A percentile compares a stretch with the other conserved stretches of the same genome.
phyloP scores from a whole-genome alignment of 352 stramenopile genomes.

The Halophytophthora polymorphica region DNA sequence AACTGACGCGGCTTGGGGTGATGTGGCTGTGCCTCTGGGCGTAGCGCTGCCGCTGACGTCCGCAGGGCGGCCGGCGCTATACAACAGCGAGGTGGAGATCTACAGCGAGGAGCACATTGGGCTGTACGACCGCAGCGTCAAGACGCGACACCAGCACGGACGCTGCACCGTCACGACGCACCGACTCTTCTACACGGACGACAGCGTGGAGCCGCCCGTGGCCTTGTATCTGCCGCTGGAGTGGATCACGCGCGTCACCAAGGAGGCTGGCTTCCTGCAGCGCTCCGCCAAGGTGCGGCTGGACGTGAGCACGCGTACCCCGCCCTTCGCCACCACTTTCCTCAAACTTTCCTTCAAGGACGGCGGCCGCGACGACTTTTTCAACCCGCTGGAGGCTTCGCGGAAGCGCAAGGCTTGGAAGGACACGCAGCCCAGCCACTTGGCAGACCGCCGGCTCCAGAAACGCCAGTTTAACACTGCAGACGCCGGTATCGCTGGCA shows the following conservation, averaged over 20 bases:
- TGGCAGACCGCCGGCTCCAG: slow-evolving; percentile 68
- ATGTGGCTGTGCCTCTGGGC: neutral
- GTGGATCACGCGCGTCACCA: slow-evolving; percentile 65
- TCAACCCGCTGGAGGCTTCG: slow-evolving; percentile 64
- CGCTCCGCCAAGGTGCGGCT: slow-evolving; percentile 83
- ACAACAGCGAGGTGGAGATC: slow-evolving; percentile 83
- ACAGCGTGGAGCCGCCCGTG: slow-evolving; percentile 42
- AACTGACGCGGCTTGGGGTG: neutral
- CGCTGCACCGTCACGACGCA: slow-evolving; percentile 83
- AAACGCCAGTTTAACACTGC: slow-evolving; percentile 77
- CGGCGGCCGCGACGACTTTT: slow-evolving; percentile 81
- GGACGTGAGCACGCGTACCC: slow-evolving; percentile 45
- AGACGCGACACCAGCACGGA: slow-evolving; percentile 65
- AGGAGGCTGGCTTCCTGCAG: slow-evolving; percentile 81
- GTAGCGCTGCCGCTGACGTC: slow-evolving; percentile 68
- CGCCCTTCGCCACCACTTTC: slow-evolving; percentile 47
- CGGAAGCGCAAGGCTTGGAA: slow-evolving; percentile 71
- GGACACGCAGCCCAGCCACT: slow-evolving; percentile 71
- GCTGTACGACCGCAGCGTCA: slow-evolving; percentile 78
- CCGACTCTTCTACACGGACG: slow-evolving; percentile 80
- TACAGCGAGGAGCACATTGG: slow-evolving; percentile 85
- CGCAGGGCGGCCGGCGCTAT: slow-evolving; percentile 67
- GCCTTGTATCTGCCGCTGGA: slow-evolving; percentile 72
- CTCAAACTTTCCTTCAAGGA: slow-evolving; percentile 89
- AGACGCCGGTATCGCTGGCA: slow-evolving; percentile 79